Evolutionary conservation across 2,329 filamentous ascomycete species (phyloP), one percentile per base, ranked within the genome.

Genomic region (Pseudogymnoascus sp.): DNA sequence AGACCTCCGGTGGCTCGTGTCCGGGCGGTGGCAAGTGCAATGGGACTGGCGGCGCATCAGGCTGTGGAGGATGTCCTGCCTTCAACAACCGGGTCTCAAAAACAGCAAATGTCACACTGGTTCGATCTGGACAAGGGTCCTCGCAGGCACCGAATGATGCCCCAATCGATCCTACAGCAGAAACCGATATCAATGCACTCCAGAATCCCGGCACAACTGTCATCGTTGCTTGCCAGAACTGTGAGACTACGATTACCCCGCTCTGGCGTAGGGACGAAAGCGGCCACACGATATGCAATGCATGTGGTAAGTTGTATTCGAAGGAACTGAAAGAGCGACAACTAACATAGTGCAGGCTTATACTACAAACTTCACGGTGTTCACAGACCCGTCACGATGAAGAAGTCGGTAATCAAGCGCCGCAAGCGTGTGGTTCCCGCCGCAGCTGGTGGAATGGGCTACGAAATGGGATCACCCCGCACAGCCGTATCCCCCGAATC

Each of bases 51-150:
- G 94, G 94, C 60, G 92, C 94, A 33, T 90, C 96, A 71, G 93
- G 92, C 18, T 99, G 94, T 73, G 92, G 90, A 72, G 94, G 94
- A 11, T 99, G 94, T 71, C 94, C 94, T 36, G 94, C 94, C 2
- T 99, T 90, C 79, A 99, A 99, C 79, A 99, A 99, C 71, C 86
- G 94, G 60, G 86, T 97, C 38, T 89, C 93, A 35, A 97, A 97
- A 74, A 90, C 85, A 54, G 88, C 89, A 16, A 88, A 89, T 72
- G 84, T 89, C 66, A 86, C 79, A 60, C 78, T 86, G 60, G 78
- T 66, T 9, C 68, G 69, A 59, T 68, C 69, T 59, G 64, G 61
- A 39, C 63, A 65, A 67, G 57, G 61, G 18, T 41, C 64, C 16
- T 59, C 63, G 57, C 68, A 71, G 16, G 57, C 67, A 9, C 63